Conservation (phyloP, 768 basidiomycete species). For the Coprinopsis sp. region DNA sequence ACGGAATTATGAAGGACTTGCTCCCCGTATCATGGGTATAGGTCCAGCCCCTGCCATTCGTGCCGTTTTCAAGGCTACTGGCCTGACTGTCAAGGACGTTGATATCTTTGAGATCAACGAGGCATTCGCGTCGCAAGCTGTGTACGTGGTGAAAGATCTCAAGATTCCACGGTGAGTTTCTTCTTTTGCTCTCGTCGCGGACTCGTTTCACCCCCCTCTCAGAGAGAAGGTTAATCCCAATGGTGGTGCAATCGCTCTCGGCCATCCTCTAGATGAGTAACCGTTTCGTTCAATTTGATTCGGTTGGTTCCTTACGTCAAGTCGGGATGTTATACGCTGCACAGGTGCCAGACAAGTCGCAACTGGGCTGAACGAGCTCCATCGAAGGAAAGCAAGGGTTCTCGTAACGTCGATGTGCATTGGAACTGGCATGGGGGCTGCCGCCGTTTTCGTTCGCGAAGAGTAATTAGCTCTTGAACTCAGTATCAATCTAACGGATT, state of each 20-base stretch:
- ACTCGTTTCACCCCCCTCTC: not conserved
- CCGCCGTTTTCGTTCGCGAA: constrained; percentile 66
- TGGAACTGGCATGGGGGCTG: constrained; percentile 90
- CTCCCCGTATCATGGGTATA: constrained; percentile 85
- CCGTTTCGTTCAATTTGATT: constrained; percentile 1
- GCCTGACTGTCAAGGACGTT: constrained; percentile 63
- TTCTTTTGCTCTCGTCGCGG: not conserved
- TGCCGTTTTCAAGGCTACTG: constrained; percentile 61
- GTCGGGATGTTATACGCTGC: constrained; percentile 45
- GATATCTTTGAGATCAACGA: constrained; percentile 92
- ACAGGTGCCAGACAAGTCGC: constrained; percentile 84
- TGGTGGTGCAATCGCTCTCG: constrained; percentile 86
- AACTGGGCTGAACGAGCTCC: constrained; percentile 73
- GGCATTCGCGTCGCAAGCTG: constrained; percentile 82
- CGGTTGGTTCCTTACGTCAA: not conserved
- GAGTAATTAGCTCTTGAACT: no score
- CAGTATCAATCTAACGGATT: no score
- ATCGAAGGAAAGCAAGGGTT: constrained; percentile 61
- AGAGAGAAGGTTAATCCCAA: constrained; percentile 69
- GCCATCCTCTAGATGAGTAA: constrained; percentile 75
- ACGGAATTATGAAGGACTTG: constrained; percentile 44
- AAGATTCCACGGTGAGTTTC: constrained; percentile 42
- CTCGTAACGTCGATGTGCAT: constrained; percentile 91
- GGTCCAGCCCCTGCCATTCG: constrained; percentile 86
- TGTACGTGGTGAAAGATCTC: constrained; percentile 67